Conservation (phyloP, 176 grass and related monocot genomes). For the Bolboschoenus planiculmis region DNA sequence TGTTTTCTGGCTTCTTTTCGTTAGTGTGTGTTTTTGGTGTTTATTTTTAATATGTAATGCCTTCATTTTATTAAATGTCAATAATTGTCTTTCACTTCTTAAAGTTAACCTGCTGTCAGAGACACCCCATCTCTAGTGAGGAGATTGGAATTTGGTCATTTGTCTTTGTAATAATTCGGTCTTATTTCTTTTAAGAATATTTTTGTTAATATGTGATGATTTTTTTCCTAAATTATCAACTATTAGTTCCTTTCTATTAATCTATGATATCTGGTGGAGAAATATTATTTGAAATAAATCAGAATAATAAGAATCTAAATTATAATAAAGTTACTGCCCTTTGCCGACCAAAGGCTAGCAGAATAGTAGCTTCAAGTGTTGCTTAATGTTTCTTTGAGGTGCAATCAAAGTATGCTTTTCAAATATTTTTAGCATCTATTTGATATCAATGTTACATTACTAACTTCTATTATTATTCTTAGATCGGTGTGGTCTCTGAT, state of each 20-base stretch:
- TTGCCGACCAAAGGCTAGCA: neutral
- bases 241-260: slow-evolving; percentile 22
- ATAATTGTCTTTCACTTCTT: neutral
- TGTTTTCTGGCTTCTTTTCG: slow-evolving; percentile 14
- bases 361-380: neutral
- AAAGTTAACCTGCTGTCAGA: neutral
- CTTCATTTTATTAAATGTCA: neutral
- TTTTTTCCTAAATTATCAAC: neutral
- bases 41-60: neutral
- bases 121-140: neutral
- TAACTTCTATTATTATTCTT: slow-evolving; percentile 16
- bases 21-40: neutral
- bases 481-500: slow-evolving; percentile 87
- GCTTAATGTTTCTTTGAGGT: slow-evolving; percentile 16
- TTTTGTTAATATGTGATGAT: neutral
- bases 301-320: neutral
- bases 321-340: neutral
- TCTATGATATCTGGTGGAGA: neutral
- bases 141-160: neutral
- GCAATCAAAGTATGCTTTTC: neutral
- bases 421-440: neutral
- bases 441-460: neutral
- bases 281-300: neutral
- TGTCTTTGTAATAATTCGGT: neutral
- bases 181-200: neutral